These are phyloP conservation scores for Zygosaccharomyces rouxii DNA, from an alignment of 805 yeast genomes.

Conservation along the genomic window DNA sequence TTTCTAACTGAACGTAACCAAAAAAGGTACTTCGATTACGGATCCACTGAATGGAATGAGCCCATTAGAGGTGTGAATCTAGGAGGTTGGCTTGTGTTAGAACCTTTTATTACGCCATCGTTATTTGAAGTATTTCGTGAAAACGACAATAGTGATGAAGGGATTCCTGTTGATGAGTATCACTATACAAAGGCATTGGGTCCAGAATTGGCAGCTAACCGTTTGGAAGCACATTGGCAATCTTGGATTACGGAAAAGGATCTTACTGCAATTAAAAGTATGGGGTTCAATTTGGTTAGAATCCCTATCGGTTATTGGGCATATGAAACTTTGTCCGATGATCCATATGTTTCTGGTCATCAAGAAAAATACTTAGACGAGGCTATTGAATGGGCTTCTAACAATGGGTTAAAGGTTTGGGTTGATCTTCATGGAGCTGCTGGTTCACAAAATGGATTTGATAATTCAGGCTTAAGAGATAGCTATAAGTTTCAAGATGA, in stretches of 20 bases:
- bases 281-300: constrained; percentile 79
- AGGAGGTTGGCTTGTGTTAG: constrained; percentile 88
- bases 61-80: constrained; percentile 60
- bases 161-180: constrained; percentile 79
- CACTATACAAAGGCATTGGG: constrained; percentile 63
- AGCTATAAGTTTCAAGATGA: constrained; percentile 47
- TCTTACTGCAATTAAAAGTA: constrained; percentile 50
- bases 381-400: constrained; percentile 73
- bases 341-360: constrained; percentile 79
- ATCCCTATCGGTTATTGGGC: constrained; percentile 98
- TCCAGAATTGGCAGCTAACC: constrained; percentile 45
- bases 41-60: constrained; percentile 9
- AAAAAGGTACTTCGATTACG: constrained; percentile 21
- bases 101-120: constrained; percentile 80
- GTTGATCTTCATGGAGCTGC: constrained; percentile 95
- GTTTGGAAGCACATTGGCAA: constrained; percentile 69
- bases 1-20: constrained; percentile 16
- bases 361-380: constrained; percentile 66
- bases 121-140: constrained; percentile 51
- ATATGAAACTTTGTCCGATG: constrained; percentile 52
- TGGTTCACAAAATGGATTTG: constrained; percentile 95
- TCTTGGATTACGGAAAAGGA: constrained; percentile 73
- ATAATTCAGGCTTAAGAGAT: constrained; percentile 85
- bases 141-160: constrained; percentile 31
- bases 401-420: constrained; percentile 69